phyloP scores from a whole-genome alignment of 2,329 filamentous ascomycete genomes.

The Verticillium longisporum region DNA sequence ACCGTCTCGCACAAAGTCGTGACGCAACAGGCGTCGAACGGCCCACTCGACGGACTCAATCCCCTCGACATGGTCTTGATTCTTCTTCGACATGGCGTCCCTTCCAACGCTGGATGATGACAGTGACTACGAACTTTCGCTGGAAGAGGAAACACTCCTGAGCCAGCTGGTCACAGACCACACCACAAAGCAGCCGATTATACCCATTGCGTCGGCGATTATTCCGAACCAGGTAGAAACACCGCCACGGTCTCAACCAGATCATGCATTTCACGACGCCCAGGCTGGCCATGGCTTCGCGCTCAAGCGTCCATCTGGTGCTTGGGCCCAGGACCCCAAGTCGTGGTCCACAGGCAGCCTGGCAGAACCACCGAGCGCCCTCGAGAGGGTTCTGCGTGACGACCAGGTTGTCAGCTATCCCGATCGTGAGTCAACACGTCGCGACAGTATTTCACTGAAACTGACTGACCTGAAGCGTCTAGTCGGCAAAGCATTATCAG shows the following conservation, averaged over 20 bases:
- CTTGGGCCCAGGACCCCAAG: not conserved
- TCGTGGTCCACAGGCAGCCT: not conserved
- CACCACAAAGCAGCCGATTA: slow-evolving; percentile 9
- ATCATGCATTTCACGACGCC: not conserved
- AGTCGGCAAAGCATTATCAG: slow-evolving; percentile 45
- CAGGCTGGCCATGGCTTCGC: slow-evolving; percentile 1
- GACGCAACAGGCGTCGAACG: not conserved
- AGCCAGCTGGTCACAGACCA: slow-evolving; percentile 21
- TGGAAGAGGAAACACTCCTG: slow-evolving; percentile 38
- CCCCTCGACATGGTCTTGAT: slow-evolving; percentile 1
- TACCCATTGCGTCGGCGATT: not conserved
- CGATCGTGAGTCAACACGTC: slow-evolving; percentile 37
- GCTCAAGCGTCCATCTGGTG: not conserved
- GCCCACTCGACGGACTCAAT: not conserved
- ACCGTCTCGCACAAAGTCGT: not conserved
- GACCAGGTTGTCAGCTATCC: slow-evolving; percentile 34
- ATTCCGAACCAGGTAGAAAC: not conserved
- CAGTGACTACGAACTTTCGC: slow-evolving; percentile 39
- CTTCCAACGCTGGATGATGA: slow-evolving; percentile 23
- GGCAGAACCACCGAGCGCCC: not conserved
- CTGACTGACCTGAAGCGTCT: slow-evolving; percentile 60
- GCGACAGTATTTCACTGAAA: slow-evolving; percentile 7
- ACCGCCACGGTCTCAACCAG: not conserved
- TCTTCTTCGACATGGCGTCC: slow-evolving; percentile 4
- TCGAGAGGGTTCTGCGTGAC: slow-evolving; percentile 11